Percentiles rank a stretch among this genome's conserved stretches.
phyloP scores from a whole-genome alignment of 2,329 filamentous ascomycete species.

The Chaetomium sp. region DNA sequence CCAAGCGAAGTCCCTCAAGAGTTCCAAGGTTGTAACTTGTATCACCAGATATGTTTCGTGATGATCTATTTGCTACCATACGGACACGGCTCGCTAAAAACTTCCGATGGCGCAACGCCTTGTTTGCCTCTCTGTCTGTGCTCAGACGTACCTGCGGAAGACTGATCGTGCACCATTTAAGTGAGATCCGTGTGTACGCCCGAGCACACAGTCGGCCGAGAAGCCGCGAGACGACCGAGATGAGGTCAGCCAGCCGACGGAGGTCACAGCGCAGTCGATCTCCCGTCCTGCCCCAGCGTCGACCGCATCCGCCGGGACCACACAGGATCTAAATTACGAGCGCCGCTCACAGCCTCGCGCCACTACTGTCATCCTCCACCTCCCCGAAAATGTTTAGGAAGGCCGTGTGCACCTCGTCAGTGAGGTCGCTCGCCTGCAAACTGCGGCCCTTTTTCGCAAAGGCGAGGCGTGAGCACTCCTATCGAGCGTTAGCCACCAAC shows the following conservation, averaged over 20 bases:
- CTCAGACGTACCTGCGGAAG: conserved; percentile 8
- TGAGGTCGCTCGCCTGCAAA: conserved; percentile 90
- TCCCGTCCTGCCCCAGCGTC: conserved; percentile 6
- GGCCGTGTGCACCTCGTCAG: conserved; percentile 81
- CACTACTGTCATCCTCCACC: conserved; percentile 45
- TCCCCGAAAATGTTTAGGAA: conserved; percentile 83
- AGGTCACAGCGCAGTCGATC: conserved; percentile 20
- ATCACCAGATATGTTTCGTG: background rate
- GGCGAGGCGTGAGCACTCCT: conserved; percentile 81
- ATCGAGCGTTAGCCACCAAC: conserved; percentile 1
- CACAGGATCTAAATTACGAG: conserved; percentile 1
- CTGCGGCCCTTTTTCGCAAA: conserved; percentile 84
- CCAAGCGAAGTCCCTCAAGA: background rate
- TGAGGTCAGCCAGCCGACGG: conserved; percentile 3
- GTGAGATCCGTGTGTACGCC: conserved; percentile 7
- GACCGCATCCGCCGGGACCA: background rate
- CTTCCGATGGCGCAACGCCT: background rate
- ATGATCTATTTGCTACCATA: conserved; percentile 10
- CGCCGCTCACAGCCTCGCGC: conserved; percentile 28
- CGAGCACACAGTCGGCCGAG: conserved; percentile 19
- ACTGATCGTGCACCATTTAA: conserved; percentile 7
- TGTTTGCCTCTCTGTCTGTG: conserved; percentile 10
- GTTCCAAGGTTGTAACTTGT: background rate
- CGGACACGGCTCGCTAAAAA: background rate
- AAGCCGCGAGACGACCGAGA: conserved; percentile 6